Evolutionary conservation across 208 protist species (phyloP).

Genomic region (Crithidia expoeki): DNA sequence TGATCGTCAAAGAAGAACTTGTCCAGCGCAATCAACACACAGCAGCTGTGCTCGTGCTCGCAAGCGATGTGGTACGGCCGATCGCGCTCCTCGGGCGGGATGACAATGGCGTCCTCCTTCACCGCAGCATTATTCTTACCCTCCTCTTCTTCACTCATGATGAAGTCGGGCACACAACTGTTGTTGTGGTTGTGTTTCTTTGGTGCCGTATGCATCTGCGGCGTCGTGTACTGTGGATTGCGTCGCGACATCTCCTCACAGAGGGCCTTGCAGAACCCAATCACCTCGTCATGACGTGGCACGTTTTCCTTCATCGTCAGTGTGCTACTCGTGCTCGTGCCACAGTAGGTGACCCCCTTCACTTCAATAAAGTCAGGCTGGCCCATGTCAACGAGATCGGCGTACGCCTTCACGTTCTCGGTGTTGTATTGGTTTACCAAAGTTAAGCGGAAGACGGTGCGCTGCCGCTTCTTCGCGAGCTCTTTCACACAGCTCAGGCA

Average conservation of each 20-base stretch:
- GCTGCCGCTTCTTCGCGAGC: conserved; percentile 84
- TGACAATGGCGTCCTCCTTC: conserved; percentile 79
- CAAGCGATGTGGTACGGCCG: conserved; percentile 75
- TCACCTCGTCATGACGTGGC: conserved; percentile 94
- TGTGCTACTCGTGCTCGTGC: conserved; percentile 75
- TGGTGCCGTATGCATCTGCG: conserved; percentile 29
- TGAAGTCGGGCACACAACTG: conserved; percentile 13
- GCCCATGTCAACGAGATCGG: conserved; percentile 83
- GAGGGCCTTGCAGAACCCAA: conserved; percentile 84
- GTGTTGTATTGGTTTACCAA: conserved; percentile 96
- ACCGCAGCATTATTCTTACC: conserved; percentile 69
- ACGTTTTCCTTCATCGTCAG: conserved; percentile 94
- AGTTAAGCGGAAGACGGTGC: conserved; percentile 97
- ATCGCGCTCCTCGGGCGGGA: conserved; percentile 57
- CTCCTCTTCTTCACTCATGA: conserved; percentile 40
- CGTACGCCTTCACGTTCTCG: conserved; percentile 90
- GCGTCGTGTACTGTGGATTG: conserved; percentile 42
- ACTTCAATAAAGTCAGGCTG: conserved; percentile 94
- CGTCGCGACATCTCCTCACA: conserved; percentile 56
- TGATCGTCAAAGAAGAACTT: conserved; percentile 66
- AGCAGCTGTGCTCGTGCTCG: conserved; percentile 90
- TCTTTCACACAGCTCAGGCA: conserved; percentile 90
- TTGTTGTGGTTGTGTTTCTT: neutral
- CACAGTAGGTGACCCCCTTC: conserved; percentile 93
- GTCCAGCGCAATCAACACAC: conserved; percentile 78